Percentiles rank a stretch among this genome's conserved stretches.
Conservation (phyloP, 352 stramenopile genomes). For the Lagenidium giganteum region DNA sequence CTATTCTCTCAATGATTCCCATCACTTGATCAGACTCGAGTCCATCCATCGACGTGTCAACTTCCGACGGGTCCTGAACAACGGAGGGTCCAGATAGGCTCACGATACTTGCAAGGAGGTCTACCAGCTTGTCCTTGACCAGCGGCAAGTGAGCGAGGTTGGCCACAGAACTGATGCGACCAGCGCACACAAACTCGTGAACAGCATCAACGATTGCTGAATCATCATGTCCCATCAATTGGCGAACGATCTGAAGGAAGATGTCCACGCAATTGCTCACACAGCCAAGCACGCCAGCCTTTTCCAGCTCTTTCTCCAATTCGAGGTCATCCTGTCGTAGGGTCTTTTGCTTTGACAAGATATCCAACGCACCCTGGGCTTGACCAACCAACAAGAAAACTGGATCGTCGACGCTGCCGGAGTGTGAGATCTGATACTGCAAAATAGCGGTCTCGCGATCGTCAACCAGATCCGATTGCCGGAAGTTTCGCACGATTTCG, state of each 20-base stretch:
- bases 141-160: conserved; percentile 57
- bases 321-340: conserved; percentile 37
- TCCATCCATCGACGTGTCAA: conserved; percentile 24
- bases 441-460: conserved; percentile 70
- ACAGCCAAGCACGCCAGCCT: conserved; percentile 47
- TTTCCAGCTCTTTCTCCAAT: conserved; percentile 53
- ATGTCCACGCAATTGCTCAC: conserved; percentile 66
- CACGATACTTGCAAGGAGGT: conserved; percentile 65
- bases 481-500: conserved; percentile 75
- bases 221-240: conserved; percentile 53
- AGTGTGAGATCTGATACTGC: conserved; percentile 75
- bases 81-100: conserved; percentile 59
- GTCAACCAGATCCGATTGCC: conserved; percentile 65
- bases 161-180: conserved; percentile 34
- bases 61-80: conserved; percentile 31
- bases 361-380: conserved; percentile 51
- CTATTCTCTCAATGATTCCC: conserved; percentile 47
- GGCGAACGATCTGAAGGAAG: conserved; percentile 54
- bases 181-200: conserved; percentile 37
- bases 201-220: conserved; percentile 43
- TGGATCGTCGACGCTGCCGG: conserved; percentile 57
- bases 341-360: conserved; percentile 41
- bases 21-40: conserved; percentile 55
- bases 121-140: conserved; percentile 66
- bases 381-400: conserved; percentile 69